These are phyloP conservation scores for Trichoderma hamatum DNA, from an alignment of 2,329 filamentous ascomycete species.

Conservation along the genomic window DNA sequence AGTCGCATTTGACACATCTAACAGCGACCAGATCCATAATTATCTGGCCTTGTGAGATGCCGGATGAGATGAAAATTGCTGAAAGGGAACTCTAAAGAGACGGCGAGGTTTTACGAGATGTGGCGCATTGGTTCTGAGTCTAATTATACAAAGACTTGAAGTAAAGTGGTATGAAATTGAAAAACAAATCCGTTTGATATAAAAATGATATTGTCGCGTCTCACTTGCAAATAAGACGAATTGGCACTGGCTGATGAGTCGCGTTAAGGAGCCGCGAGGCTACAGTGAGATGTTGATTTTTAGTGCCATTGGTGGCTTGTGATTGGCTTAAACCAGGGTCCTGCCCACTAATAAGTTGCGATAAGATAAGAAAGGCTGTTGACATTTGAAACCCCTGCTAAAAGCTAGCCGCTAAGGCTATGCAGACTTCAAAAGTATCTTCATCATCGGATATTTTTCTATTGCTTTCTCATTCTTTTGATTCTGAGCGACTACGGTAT, in stretches of 20 bases:
- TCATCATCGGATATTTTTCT: neutral
- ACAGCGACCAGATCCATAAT: constrained; percentile 43
- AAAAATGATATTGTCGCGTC: neutral
- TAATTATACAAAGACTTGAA: neutral
- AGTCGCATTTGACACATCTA: constrained; percentile 42
- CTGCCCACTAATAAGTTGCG: neutral
- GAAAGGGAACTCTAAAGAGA: neutral
- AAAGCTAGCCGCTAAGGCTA: neutral
- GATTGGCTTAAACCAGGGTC: constrained; percentile 7
- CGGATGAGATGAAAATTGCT: neutral
- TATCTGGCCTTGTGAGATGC: neutral
- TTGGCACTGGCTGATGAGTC: neutral
- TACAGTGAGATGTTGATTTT: neutral
- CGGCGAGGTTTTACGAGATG: neutral
- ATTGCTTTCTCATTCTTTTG: neutral
- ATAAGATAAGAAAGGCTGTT: constrained; percentile 20
- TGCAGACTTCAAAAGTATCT: neutral
- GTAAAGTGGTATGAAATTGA: neutral
- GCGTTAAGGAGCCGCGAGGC: constrained; percentile 1
- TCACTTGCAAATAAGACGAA: neutral
- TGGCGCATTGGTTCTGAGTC: constrained; percentile 1
- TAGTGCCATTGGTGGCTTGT: neutral
- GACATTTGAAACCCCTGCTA: neutral
- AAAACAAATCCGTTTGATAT: neutral
- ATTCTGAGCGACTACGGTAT: neutral